Conservation (phyloP, 169 alveolate species). For the Plasmodium chabaudi region DNA sequence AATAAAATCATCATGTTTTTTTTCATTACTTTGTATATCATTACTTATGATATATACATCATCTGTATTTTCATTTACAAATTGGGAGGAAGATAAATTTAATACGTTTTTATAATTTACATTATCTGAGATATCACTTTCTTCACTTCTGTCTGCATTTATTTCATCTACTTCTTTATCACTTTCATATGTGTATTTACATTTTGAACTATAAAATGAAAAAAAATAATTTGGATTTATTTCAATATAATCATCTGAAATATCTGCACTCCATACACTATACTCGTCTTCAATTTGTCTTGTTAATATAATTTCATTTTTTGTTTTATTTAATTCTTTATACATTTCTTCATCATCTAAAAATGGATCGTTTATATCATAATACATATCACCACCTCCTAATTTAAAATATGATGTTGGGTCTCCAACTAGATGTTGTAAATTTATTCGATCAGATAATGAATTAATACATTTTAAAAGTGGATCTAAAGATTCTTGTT, state of each 20-base stretch:
- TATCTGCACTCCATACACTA: constrained; percentile 87
- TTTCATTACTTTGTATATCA: constrained; percentile 15
- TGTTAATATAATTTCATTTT: constrained; percentile 78
- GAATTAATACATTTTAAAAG: constrained; percentile 83
- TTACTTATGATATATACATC: background rate
- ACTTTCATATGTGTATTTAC: constrained; percentile 33
- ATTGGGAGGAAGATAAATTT: constrained; percentile 3
- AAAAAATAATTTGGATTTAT: constrained; percentile 53
- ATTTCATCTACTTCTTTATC: constrained; percentile 11
- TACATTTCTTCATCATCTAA: constrained; percentile 85
- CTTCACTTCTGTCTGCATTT: background rate
- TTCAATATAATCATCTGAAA: constrained; percentile 75
- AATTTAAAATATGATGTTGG: constrained; percentile 82
- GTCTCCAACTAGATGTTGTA: constrained; percentile 86
- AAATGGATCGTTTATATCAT: constrained; percentile 87
- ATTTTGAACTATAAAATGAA: constrained; percentile 65
- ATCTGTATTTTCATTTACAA: constrained; percentile 11
- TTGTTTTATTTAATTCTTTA: constrained; percentile 79
- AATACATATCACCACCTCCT: constrained; percentile 89
- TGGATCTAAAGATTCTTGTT: constrained; percentile 85
- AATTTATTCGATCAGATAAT: constrained; percentile 83
- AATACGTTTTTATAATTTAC: background rate
- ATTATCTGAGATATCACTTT: background rate
- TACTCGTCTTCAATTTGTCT: constrained; percentile 83
- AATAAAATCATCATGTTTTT: constrained; percentile 8